Evolutionary conservation across 306 rosid genomes (phyloP), one percentile per base, ranked within the genome.

Genomic region (Oxytropis ochrocephala): DNA sequence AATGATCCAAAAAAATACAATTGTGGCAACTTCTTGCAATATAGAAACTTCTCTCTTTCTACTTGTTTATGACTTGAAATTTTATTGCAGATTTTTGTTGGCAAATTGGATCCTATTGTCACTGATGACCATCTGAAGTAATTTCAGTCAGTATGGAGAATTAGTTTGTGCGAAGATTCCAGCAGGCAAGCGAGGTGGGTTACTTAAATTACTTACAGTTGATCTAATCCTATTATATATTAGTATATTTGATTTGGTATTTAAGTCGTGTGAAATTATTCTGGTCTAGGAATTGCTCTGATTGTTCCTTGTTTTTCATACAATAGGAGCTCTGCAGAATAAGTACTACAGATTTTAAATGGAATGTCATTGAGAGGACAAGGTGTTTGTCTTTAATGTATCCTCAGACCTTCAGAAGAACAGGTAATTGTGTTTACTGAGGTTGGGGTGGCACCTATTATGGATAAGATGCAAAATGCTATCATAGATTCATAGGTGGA

Each of bases 381-480:
- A 72, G 86, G 61, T 35, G 88, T 92, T 39, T 82, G 89, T 8
- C 95, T 92, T 47, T 89, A 96, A 46, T 87, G 96, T 89, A 91
- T 96, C 53, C 91, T 91, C 14, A 87, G 92, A 66, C 96, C 96
- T 81, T 55, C 95, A 57, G 87, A 87, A 81, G 89, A 92, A 74
- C 96, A 83, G 92, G 96, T 86, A 70, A 72, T 52, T 29, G 27
- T n/a, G 6, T 51, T 21, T 41, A 44, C 7, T 18, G 1, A 32
- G 42, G 24, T 47, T 47, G 4, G 8, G 2, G 60, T 24, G 7
- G 10, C 18, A 6, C 39, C 11, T 55, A 55, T 27, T 14, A 6
- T 12, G 4, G 36, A 27, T 12, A 12, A 55, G 61, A 55, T 55
- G 18, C 7, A 29, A 38, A 54, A 27, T 27, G 7, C 11, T 9